Conservation (phyloP, 805 yeast species). For the Starmerella sp. region DNA sequence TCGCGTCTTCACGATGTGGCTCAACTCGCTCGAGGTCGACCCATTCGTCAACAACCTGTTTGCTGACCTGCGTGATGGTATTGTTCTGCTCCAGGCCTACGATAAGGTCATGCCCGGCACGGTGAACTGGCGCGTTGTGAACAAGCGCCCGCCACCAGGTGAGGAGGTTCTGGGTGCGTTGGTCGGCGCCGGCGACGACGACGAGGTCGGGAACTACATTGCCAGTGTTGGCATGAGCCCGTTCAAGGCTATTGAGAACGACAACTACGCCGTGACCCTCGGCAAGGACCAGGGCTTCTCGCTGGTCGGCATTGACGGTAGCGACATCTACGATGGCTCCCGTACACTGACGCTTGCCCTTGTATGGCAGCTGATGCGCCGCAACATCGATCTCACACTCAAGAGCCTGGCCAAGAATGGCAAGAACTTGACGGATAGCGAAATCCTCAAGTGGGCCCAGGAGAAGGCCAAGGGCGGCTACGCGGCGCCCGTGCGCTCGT, state of each 20-base stretch:
- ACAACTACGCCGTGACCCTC: conserved; percentile 95
- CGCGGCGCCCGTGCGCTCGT: conserved; percentile 74
- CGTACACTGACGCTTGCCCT: conserved; percentile 79
- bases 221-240: conserved; percentile 41
- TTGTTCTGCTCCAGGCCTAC: conserved; percentile 77
- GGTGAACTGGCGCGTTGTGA: conserved; percentile 66
- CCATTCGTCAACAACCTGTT: conserved; percentile 86
- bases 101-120: conserved; percentile 93
- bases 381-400: conserved; percentile 81
- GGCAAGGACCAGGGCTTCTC: conserved; percentile 91
- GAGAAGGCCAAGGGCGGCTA: conserved; percentile 63
- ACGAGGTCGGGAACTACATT: conserved; percentile 18
- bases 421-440: conserved; percentile 66
- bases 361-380: conserved; percentile 98
- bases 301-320: conserved; percentile 94
- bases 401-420: conserved; percentile 61
- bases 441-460: conserved; percentile 91
- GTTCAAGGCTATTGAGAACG: conserved; percentile 91
- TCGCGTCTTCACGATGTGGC: conserved; percentile 94
- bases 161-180: conserved; percentile 35
- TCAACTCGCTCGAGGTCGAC: conserved; percentile 89
- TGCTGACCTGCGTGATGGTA: conserved; percentile 92
- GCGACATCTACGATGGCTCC: conserved; percentile 91
- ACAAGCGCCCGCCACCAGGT: conserved; percentile 70
- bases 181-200: conserved; percentile 20